phyloP scores from a whole-genome alignment of 2,329 filamentous ascomycete species.

The Gremmenia infestans region DNA sequence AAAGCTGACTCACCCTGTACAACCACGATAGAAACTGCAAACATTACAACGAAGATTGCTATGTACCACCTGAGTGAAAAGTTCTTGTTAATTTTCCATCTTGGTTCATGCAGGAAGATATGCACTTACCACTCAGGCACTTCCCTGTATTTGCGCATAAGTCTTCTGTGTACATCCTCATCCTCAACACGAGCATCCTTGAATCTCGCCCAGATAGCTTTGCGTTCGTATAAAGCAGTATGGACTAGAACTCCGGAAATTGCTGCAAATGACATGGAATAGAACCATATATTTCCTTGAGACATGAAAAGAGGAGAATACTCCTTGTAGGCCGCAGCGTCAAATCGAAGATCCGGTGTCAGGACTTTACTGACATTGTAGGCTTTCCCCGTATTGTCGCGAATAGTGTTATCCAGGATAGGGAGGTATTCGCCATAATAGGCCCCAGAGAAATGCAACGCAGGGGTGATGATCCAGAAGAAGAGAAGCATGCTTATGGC shows the following conservation, averaged over 20 bases:
- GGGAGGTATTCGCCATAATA: slow-evolving; percentile 63
- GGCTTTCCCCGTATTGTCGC: slow-evolving; percentile 55
- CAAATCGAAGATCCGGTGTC: slow-evolving; percentile 49
- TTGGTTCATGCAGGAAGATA: too few species aligned
- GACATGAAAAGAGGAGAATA: slow-evolving; percentile 62
- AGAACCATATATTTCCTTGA: slow-evolving; percentile 48
- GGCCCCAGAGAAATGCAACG: slow-evolving; percentile 59
- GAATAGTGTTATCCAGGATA: slow-evolving; percentile 55
- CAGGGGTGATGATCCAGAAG: slow-evolving; percentile 53
- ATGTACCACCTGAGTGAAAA: slow-evolving; percentile 35
- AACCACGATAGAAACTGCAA: slow-evolving; percentile 35
- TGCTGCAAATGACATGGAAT: slow-evolving; percentile 64
- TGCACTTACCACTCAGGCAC: slow-evolving; percentile 43
- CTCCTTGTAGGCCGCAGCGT: slow-evolving; percentile 53
- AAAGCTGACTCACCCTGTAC: background rate
- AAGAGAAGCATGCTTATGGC: slow-evolving; percentile 49
- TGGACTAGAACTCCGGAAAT: slow-evolving; percentile 57
- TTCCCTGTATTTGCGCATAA: slow-evolving; percentile 53
- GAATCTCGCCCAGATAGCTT: slow-evolving; percentile 51
- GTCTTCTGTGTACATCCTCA: slow-evolving; percentile 46
- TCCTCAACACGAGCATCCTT: slow-evolving; percentile 33
- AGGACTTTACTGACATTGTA: slow-evolving; percentile 61
- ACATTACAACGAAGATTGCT: slow-evolving; percentile 41
- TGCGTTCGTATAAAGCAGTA: slow-evolving; percentile 61
- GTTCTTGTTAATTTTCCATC: too few species aligned